Conservation (phyloP, 768 basidiomycete species). For the Naganishia kalamii region DNA sequence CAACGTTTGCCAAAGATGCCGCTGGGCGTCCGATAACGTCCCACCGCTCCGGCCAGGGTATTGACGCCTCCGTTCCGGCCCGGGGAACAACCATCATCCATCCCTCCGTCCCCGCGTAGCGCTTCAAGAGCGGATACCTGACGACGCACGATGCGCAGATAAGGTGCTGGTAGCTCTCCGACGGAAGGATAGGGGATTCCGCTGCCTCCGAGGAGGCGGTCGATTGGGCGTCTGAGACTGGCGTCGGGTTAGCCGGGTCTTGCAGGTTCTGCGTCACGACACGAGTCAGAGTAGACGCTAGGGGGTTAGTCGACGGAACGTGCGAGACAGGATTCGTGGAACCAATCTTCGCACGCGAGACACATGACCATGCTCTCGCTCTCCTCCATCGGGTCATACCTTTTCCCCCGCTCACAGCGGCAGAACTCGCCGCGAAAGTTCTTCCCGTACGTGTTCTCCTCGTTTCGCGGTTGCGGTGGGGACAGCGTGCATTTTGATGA, state of each 20-base stretch:
- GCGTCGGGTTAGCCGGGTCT: neutral
- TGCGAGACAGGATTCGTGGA: slow-evolving; percentile 35
- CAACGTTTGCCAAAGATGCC: no score
- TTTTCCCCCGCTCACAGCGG: slow-evolving; percentile 34
- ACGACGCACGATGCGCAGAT: slow-evolving; percentile 37
- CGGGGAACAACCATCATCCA: slow-evolving; percentile 43
- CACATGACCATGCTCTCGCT: slow-evolving; percentile 43
- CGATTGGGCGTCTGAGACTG: neutral
- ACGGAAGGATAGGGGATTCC: slow-evolving; percentile 32
- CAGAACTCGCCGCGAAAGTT: slow-evolving; percentile 43
- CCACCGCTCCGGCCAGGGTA: slow-evolving; percentile 15
- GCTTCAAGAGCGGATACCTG: slow-evolving; percentile 19
- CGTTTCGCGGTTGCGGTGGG: slow-evolving; percentile 28
- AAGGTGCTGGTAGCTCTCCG: slow-evolving; percentile 38
- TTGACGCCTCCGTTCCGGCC: neutral
- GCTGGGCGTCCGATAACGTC: slow-evolving; percentile 5
- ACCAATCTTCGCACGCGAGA: slow-evolving; percentile 46
- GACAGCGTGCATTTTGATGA: slow-evolving; percentile 9
- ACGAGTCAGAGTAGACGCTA: neutral
- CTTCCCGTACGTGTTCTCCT: slow-evolving; percentile 33
- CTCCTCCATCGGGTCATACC: slow-evolving; percentile 43
- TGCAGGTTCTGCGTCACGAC: slow-evolving; percentile 4
- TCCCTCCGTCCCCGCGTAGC: slow-evolving; percentile 33
- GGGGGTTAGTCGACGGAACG: neutral
- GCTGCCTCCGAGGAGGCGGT: neutral